These are phyloP conservation scores for Annulohypoxylon moriforme DNA, from an alignment of 495 filamentous ascomycete species.

Conservation along the genomic window DNA sequence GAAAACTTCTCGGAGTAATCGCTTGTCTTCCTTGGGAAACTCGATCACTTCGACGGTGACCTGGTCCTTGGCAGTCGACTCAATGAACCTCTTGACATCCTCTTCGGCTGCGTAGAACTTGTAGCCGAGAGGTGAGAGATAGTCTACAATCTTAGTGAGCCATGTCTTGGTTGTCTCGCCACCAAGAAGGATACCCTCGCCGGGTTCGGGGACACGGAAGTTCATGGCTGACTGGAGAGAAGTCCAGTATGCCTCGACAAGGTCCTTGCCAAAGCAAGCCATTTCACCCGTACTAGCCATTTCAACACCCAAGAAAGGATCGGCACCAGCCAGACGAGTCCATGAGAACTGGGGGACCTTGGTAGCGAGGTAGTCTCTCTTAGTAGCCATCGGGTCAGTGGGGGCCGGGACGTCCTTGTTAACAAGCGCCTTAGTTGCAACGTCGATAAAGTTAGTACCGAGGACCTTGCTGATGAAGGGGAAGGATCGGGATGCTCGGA, in stretches of 20 bases:
- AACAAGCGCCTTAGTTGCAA: constrained; percentile 92
- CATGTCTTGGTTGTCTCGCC: constrained; percentile 75
- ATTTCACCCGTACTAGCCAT: constrained; percentile 98
- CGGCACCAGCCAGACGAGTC: constrained; percentile 97
- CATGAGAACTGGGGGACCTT: constrained; percentile 99
- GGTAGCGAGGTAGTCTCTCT: constrained; percentile 92
- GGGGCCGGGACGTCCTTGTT: constrained; percentile 87
- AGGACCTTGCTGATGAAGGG: constrained; percentile 98
- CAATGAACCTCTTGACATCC: constrained; percentile 83
- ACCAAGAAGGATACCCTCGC: constrained; percentile 93
- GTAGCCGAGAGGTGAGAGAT: constrained; percentile 88
- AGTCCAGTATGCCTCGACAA: constrained; percentile 97
- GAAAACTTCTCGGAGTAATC: constrained; percentile 94
- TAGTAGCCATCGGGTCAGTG: constrained; percentile 85
- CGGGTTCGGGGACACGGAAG: constrained; percentile 93
- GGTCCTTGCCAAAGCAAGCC: constrained; percentile 95
- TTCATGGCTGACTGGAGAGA: constrained; percentile 98
- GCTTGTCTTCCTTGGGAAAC: constrained; percentile 96
- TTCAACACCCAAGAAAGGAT: constrained; percentile 97
- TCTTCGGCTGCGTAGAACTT: constrained; percentile 88
- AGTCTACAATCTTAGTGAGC: constrained; percentile 81
- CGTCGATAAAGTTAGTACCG: constrained; percentile 96
- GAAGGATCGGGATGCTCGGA: constrained; percentile 97
- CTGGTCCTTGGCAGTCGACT: constrained; percentile 71
- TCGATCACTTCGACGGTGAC: constrained; percentile 89